Base-by-base conservation (phyloP, 2,329 filamentous ascomycete genomes). In the Rhynchosporium agropyri region DNA sequence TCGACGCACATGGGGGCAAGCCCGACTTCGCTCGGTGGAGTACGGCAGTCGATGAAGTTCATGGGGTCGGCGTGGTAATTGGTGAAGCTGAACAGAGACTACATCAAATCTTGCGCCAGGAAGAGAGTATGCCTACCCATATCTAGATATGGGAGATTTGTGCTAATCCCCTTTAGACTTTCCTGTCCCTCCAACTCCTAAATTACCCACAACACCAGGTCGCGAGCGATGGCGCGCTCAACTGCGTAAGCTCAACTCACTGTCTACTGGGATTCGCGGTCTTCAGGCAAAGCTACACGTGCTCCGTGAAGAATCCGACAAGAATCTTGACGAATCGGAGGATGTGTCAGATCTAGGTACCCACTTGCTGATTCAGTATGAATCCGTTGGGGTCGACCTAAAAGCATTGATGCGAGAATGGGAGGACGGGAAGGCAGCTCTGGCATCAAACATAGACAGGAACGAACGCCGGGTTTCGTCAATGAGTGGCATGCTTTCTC, bases 221-320 rank as follows among this genome's bases (percentile, higher is more conserved):
- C 88, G 89, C 59, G 92, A 97, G 72, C 87, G 91, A 64, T 88
- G 94, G 80, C 89, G 93, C 62, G 88, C 89, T 60, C 94, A 97
- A 74, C 84, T 97, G 63, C 89, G 92, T 64, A 94, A 96, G 74
- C 85, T 99, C 48, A 92, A 91, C 72, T 90, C 90, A 0, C 82
- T 99, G 40, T 97, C 92, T 0, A 91, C 92, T 61, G 93, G 92
- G 15, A 96, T 98, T 65, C 88, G 93, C 33, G 91, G 91, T 10
- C 82, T 99, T 55, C 94, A 98, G 76, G 95, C 95, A 42, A 99
- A 98, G 76, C 87, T 99, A 79, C 92, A 96, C 64, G 82, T 99
- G 7, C 79, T 98, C 60, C 87, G 92, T 56, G 95, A 99, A 75
- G 92, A 97, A 75, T 96, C 92, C 0, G 91, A 91, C 72, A 85